A percentile compares a stretch with the other conserved stretches of the same genome.
phyloP scores from a whole-genome alignment of 768 basidiomycete genomes.

The Calocera viscosa region DNA sequence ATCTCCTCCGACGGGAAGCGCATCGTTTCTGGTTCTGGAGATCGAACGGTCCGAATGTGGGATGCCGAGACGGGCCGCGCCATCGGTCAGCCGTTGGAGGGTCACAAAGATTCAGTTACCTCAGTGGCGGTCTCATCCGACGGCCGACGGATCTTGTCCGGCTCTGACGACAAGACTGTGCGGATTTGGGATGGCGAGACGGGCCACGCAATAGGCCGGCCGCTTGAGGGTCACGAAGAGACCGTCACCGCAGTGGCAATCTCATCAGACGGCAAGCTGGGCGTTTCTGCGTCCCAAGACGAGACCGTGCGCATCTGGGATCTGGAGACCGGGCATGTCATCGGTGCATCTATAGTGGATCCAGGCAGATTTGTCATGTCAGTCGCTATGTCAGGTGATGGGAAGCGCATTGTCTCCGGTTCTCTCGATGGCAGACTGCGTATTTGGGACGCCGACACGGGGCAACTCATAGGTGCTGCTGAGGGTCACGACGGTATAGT shows the following conservation, averaged over 20 bases:
- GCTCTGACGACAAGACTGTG: too few relatives aligned
- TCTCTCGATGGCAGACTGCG: too few relatives aligned
- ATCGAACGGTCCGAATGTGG: conserved; percentile 29
- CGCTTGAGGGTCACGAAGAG: background rate
- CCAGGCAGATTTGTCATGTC: conserved; percentile 20
- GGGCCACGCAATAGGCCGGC: too few relatives aligned
- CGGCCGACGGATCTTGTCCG: too few relatives aligned
- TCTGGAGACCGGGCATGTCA: too few relatives aligned
- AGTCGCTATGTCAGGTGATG: too few relatives aligned
- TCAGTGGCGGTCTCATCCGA: too few relatives aligned
- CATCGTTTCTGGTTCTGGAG: background rate
- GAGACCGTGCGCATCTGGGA: conserved; percentile 5
- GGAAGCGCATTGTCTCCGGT: too few relatives aligned
- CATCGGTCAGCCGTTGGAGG: background rate
- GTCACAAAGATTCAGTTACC: background rate
- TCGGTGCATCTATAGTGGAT: conserved; percentile 17
- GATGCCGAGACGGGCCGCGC: conserved; percentile 18
- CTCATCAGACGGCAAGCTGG: background rate
- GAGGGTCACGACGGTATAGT: background rate
- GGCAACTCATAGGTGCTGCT: background rate
- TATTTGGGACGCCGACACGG: too few relatives aligned
- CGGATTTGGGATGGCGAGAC: too few relatives aligned
- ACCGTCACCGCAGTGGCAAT: conserved; percentile 2
- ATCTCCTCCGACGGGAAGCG: background rate
- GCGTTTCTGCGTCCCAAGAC: background rate